These are phyloP conservation scores for Saccharomyces paradoxus DNA, from an alignment of 805 yeast genomes.

Conservation along the genomic window DNA sequence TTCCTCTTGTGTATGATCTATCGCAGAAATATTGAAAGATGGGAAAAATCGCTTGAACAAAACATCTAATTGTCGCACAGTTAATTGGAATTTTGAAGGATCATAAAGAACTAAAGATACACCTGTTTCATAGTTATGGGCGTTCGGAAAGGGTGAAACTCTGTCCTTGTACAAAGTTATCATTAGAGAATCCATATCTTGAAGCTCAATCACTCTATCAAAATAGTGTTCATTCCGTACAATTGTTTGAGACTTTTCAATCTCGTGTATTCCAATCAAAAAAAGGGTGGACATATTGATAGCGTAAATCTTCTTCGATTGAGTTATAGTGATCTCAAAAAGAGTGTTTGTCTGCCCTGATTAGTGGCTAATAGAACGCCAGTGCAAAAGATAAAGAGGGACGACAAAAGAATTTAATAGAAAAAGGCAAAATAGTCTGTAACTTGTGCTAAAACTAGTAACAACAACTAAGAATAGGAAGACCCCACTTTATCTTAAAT, in stretches of 20 bases:
- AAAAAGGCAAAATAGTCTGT: neutral
- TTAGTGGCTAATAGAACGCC: neutral
- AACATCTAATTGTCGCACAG: slow-evolving; percentile 11
- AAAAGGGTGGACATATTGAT: slow-evolving; percentile 13
- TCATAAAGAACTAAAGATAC: slow-evolving; percentile 18
- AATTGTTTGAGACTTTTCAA: neutral
- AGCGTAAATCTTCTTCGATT: neutral
- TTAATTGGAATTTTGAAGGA: neutral
- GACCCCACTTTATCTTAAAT: neutral
- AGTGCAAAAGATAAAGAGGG: neutral
- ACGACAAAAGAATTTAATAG: neutral
- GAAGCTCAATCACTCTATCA: slow-evolving; percentile 6
- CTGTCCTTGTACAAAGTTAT: slow-evolving; percentile 17
- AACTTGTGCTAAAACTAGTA: neutral
- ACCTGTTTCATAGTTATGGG: slow-evolving; percentile 19
- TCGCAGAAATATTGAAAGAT: slow-evolving; percentile 18
- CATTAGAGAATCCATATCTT: slow-evolving; percentile 12
- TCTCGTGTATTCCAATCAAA: slow-evolving; percentile 1
- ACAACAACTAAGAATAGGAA: neutral
- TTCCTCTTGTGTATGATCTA: slow-evolving; percentile 7
- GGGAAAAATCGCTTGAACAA: slow-evolving; percentile 18
- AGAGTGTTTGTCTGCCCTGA: neutral
- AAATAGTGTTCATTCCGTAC: slow-evolving; percentile 2
- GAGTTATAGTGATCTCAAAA: neutral
- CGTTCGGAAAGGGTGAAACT: slow-evolving; percentile 9